phyloP scores from a whole-genome alignment of 2,329 filamentous ascomycete species.

The Colletotrichum incanum region DNA sequence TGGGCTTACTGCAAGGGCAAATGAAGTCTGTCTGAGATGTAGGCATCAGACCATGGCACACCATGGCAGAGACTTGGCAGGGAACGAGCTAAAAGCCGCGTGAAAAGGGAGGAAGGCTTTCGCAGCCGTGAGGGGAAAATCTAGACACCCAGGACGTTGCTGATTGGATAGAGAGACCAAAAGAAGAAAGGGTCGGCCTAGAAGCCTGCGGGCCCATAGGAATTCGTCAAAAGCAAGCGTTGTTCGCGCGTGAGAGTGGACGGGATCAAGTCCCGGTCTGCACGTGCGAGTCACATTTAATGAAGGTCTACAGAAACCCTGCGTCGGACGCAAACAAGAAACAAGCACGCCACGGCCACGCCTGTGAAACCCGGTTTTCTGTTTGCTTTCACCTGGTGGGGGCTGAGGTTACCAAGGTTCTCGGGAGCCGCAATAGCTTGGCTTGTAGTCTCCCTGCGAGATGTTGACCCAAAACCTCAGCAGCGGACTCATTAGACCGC shows the following conservation, averaged over 20 bases:
- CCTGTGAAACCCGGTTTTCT: background rate
- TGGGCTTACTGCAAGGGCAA: conserved; percentile 34
- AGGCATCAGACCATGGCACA: conserved; percentile 29
- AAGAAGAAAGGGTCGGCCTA: conserved; percentile 25
- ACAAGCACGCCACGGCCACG: background rate
- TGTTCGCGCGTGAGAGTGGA: background rate
- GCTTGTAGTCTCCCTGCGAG: conserved; percentile 4
- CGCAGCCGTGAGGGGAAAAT: conserved; percentile 17
- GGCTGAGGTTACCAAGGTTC: conserved; percentile 2
- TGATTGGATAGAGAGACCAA: conserved; percentile 1
- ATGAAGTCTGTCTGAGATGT: conserved; percentile 35
- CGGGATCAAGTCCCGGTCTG: background rate
- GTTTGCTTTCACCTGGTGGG: background rate
- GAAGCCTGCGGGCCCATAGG: conserved; percentile 19
- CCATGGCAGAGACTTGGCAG: conserved; percentile 29
- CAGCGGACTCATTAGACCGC: background rate
- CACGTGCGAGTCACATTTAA: conserved; percentile 39
- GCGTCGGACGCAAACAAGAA: conserved; percentile 18
- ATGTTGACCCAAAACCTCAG: background rate
- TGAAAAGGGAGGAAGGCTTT: conserved; percentile 20
- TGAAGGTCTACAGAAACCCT: conserved; percentile 39
- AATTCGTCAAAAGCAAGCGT: conserved; percentile 34
- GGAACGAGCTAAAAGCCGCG: conserved; percentile 11
- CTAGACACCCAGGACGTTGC: background rate
- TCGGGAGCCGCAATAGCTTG: conserved; percentile 5